Evolutionary conservation across 208 protist genomes (phyloP).

Genomic region (Angomonas ambiguus): DNA sequence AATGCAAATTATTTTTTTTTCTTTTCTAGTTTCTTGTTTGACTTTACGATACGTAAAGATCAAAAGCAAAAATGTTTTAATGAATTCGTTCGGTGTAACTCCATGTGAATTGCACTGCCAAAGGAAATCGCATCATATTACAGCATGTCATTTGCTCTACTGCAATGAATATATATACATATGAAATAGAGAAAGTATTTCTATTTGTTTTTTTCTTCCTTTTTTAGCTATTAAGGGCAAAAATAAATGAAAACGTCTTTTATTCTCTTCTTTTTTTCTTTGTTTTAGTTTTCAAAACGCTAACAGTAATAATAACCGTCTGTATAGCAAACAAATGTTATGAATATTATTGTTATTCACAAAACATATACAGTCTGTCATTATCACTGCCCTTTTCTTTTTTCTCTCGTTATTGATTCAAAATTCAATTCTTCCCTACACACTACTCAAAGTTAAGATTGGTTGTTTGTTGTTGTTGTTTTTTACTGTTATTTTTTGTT

Average conservation of each 20-base stretch:
- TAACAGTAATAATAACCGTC: too few relatives aligned
- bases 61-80: background rate
- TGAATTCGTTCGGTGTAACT: too few relatives aligned
- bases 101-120: too few relatives aligned
- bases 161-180: background rate
- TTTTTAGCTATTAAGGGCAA: background rate
- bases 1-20: background rate
- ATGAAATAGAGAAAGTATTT: background rate
- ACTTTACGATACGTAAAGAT: background rate
- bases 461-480: background rate
- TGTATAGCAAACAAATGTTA: too few relatives aligned
- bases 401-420: too few relatives aligned
- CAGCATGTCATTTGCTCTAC: background rate
- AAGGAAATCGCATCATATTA: too few relatives aligned
- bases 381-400: too few relatives aligned
- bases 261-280: slow-evolving; percentile 5
- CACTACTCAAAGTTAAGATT: too few relatives aligned
- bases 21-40: background rate
- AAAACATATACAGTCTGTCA: too few relatives aligned
- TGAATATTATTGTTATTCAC: too few relatives aligned
- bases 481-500: slow-evolving; percentile 5
- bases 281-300: too few relatives aligned
- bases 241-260: background rate
- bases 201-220: background rate
- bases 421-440: too few relatives aligned